A percentile compares a stretch with the other conserved stretches of the same genome.
phyloP scores from a whole-genome alignment of 2,329 filamentous ascomycete species.

The Aspergillus sojae region DNA sequence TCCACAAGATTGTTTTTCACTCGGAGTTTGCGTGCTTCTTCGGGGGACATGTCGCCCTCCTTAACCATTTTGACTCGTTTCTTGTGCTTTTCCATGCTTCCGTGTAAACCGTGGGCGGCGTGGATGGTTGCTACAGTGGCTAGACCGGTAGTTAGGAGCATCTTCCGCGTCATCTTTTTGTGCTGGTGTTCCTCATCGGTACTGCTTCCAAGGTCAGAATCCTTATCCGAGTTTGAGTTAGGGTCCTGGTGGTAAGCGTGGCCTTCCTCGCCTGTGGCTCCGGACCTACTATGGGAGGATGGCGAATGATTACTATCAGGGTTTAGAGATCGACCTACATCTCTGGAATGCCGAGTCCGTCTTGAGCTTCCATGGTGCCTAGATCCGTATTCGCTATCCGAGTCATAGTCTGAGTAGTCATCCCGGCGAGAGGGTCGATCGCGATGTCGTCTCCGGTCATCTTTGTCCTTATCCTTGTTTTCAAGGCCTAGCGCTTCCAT shows the following conservation, averaged over 20 bases:
- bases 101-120: conserved; percentile 66
- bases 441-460: conserved; percentile 32
- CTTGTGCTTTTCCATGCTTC: conserved; percentile 65
- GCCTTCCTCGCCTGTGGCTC: conserved; percentile 22
- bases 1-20: conserved; percentile 67
- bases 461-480: conserved; percentile 33
- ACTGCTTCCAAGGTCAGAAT: conserved; percentile 58
- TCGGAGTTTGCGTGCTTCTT: conserved; percentile 65
- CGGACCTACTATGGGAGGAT: conserved; percentile 26
- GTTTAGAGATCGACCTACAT: conserved; percentile 46
- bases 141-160: conserved; percentile 66
- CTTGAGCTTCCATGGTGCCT: conserved; percentile 32
- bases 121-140: conserved; percentile 71
- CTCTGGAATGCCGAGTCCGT: conserved; percentile 41
- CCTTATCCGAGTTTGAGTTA: conserved; percentile 37
- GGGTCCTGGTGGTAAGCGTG: conserved; percentile 10
- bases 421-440: conserved; percentile 35
- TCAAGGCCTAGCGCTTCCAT: conserved; percentile 49
- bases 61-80: conserved; percentile 61
- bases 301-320: conserved; percentile 26
- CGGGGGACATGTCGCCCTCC: conserved; percentile 64
- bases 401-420: conserved; percentile 16
- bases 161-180: conserved; percentile 68
- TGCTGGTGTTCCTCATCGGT: conserved; percentile 64
- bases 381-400: conserved; percentile 10